Conservation (phyloP, 1,284 basidiomycete species). For the Uromyces viciae-fabae region DNA sequence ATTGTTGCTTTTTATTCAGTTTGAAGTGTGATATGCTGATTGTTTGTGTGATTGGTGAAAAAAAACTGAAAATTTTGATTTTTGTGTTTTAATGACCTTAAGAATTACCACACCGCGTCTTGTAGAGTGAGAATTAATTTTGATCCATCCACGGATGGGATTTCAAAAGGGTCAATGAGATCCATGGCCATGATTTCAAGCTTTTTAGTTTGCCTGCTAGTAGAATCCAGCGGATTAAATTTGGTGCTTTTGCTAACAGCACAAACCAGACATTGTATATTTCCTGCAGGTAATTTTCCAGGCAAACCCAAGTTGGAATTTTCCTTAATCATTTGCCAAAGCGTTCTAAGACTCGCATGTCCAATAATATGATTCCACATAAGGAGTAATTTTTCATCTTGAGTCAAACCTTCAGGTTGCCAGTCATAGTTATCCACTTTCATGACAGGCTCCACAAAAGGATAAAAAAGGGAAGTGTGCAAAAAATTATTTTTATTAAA, state of each 20-base stretch:
- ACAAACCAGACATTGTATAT: neutral
- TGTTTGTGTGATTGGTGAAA: too few species aligned
- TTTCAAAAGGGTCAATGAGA: conserved; percentile 14
- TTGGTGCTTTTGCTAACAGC: neutral
- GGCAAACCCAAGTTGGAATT: neutral
- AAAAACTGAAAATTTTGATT: too few species aligned
- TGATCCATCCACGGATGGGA: neutral
- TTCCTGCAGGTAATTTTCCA: neutral
- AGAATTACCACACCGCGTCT: too few species aligned
- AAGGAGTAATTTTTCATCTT: neutral
- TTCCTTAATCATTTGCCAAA: neutral
- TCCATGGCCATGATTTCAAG: neutral
- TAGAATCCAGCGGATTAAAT: neutral
- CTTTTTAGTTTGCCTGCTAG: too few species aligned
- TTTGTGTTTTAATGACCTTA: too few species aligned
- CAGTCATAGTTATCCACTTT: neutral
- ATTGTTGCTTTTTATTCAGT: too few species aligned
- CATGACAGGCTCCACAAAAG: neutral
- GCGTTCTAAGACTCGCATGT: neutral
- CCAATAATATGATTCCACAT: neutral
- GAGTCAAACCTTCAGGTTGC: neutral
- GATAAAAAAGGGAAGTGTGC: too few species aligned
- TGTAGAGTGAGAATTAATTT: neutral
- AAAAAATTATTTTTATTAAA: too few species aligned
- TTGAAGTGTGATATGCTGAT: too few species aligned